A percentile compares a stretch with the other conserved stretches of the same genome.
These are phyloP conservation scores for Marasmius tenuissimus DNA, from an alignment of 1,284 basidiomycete species.

Conservation along the genomic window DNA sequence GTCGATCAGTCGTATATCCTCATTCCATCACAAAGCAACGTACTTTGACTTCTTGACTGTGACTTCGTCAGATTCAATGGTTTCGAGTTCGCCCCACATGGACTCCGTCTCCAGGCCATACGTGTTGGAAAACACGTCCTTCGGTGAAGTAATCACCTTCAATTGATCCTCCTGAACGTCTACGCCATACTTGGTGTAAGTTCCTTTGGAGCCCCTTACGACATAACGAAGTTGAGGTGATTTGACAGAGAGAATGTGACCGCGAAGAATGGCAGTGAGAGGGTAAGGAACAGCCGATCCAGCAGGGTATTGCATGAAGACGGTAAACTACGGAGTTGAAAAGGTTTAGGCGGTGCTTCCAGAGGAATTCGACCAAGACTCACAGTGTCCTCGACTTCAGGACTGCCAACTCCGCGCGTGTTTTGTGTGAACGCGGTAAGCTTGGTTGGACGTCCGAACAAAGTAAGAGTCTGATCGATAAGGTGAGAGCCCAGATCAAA, in stretches of 20 bases:
- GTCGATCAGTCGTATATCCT: constrained; percentile 12
- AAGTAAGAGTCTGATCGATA: constrained; percentile 75
- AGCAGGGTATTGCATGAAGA: constrained; percentile 61
- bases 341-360: neutral
- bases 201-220: constrained; percentile 69
- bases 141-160: constrained; percentile 50
- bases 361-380: constrained; percentile 1
- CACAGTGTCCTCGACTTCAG: constrained; percentile 69
- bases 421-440: constrained; percentile 75
- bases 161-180: constrained; percentile 80
- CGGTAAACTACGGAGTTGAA: constrained; percentile 51
- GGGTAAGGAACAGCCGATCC: constrained; percentile 47
- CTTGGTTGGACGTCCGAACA: constrained; percentile 75
- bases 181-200: constrained; percentile 74
- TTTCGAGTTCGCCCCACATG: constrained; percentile 62
- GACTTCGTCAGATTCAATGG: constrained; percentile 43
- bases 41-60: constrained; percentile 51
- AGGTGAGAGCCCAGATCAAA: constrained; percentile 71
- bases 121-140: constrained; percentile 41
- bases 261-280: constrained; percentile 68
- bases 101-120: constrained; percentile 62
- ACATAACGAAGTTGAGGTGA: constrained; percentile 69
- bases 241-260: constrained; percentile 67
- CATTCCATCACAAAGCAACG: constrained; percentile 19
- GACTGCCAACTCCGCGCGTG: constrained; percentile 59